These are phyloP conservation scores for Combretum micranthum DNA, from an alignment of 345 rosid genomes.

Conservation along the genomic window DNA sequence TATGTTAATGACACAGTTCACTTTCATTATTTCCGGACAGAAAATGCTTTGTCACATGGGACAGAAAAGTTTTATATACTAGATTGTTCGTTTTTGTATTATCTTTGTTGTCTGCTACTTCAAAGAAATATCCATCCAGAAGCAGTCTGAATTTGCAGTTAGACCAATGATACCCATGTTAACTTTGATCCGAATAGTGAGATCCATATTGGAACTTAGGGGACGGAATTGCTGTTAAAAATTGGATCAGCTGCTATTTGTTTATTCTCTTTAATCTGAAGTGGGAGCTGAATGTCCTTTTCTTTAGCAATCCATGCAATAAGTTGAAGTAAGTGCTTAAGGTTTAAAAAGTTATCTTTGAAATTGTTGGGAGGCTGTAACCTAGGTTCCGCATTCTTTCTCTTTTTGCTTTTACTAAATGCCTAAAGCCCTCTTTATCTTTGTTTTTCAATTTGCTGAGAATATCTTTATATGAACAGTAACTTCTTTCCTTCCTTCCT, in stretches of 20 bases:
- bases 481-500: constrained; percentile 14
- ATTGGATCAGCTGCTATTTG: neutral
- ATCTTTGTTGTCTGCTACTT: constrained; percentile 4
- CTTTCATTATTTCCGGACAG: neutral
- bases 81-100: neutral
- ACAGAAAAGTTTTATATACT: neutral
- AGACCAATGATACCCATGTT: neutral
- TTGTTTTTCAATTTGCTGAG: neutral
- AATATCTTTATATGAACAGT: neutral
- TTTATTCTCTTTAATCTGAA: neutral
- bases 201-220: neutral
- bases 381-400: constrained; percentile 49
- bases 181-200: neutral
- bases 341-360: neutral
- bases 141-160: neutral
- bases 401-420: constrained; percentile 44
- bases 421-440: constrained; percentile 14
- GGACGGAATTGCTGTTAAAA: neutral
- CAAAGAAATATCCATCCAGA: neutral
- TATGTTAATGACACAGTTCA: constrained; percentile 23
- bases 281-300: neutral
- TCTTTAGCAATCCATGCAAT: neutral
- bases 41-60: neutral
- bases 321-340: neutral
- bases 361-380: constrained; percentile 28